Conservation (phyloP, 2,329 filamentous ascomycete species). For the Coleophoma cylindrospora region DNA sequence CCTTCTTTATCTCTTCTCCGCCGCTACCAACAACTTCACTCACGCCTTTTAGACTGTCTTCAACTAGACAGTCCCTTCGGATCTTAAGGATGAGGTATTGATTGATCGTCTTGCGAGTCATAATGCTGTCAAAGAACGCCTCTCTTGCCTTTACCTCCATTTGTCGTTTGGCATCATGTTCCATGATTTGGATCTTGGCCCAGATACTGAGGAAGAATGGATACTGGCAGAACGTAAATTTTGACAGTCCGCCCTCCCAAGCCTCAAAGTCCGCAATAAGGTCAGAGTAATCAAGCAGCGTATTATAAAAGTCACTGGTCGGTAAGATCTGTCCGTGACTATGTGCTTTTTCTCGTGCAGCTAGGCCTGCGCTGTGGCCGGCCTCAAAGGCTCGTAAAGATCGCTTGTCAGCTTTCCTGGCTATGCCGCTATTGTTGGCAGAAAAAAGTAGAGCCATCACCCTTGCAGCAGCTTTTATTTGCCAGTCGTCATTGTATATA, state of each 20-base stretch:
- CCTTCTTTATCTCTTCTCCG: constrained; percentile 85
- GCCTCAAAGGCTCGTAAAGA: constrained; percentile 28
- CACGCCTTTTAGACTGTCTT: constrained; percentile 80
- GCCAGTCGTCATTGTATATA: constrained; percentile 81
- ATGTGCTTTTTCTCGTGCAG: constrained; percentile 35
- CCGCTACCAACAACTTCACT: constrained; percentile 79
- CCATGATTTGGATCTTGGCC: constrained; percentile 85
- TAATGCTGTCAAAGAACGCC: constrained; percentile 85
- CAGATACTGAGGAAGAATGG: constrained; percentile 89
- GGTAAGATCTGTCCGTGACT: constrained; percentile 64
- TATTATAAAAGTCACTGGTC: constrained; percentile 83
- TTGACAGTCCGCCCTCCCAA: constrained; percentile 72
- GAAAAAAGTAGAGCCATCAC: constrained; percentile 78
- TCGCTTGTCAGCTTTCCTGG: constrained; percentile 31
- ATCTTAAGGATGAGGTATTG: constrained; percentile 76
- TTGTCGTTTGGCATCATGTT: constrained; percentile 81
- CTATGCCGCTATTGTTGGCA: constrained; percentile 60
- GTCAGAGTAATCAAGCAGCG: constrained; percentile 80
- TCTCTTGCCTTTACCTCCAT: constrained; percentile 87
- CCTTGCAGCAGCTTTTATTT: constrained; percentile 74
- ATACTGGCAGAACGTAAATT: constrained; percentile 88
- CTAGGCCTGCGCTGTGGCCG: constrained; percentile 31
- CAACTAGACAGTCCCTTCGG: constrained; percentile 78
- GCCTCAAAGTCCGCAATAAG: constrained; percentile 80
- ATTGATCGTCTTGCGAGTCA: constrained; percentile 67